Evolutionary conservation across 1,139 yeast genomes (phyloP), one percentile per base, ranked within the genome.

Genomic region (Taphrina confusa): DNA sequence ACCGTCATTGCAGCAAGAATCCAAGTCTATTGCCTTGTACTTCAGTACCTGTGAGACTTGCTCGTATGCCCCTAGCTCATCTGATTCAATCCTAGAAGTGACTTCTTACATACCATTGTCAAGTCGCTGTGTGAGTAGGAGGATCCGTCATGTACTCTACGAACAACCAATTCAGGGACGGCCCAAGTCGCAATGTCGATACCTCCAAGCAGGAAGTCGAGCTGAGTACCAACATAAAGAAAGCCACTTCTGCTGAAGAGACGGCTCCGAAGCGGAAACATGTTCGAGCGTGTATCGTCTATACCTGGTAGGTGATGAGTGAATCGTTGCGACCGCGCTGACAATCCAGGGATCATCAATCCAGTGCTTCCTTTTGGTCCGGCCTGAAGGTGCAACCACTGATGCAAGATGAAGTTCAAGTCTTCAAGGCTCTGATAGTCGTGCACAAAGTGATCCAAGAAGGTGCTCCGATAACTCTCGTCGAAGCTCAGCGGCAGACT

Each of bases 211-310:
- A 51, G 46, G 63, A 61, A 40, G 39, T 66, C 28, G 78, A 75
- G 65, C 71, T 76, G 61, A 68, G 82, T 63, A 80, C 82, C 28
- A 81, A 87, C 67, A 82, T 91, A 67, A 85, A 83, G 71, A 92
- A 92, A 75, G 97, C 97, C 0, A 87, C 95, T 65, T 85, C 85
- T 44, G 68, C 81, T 40, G 97, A 90, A 42, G 97, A 91, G 69
- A 81, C 87, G 1, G 96, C 97, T 0, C 97, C 98, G 0, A 92
- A 92, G 72, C 80, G 97, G 68, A 92, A 92, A 72, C 98, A 92
- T 73, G 97, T 92, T 8, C 72, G 79, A 39, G 66, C 69, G 59
- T 56, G 60, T 22, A 56, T 56, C 34, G 60, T 56, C 40, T 56
- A 56, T 22, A 56, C 60, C 22, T 56, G 60, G 60, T 51, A 25